These are phyloP conservation scores for Theobroma grandiflorum DNA, from an alignment of 441 rosid genomes.

Conservation along the genomic window DNA sequence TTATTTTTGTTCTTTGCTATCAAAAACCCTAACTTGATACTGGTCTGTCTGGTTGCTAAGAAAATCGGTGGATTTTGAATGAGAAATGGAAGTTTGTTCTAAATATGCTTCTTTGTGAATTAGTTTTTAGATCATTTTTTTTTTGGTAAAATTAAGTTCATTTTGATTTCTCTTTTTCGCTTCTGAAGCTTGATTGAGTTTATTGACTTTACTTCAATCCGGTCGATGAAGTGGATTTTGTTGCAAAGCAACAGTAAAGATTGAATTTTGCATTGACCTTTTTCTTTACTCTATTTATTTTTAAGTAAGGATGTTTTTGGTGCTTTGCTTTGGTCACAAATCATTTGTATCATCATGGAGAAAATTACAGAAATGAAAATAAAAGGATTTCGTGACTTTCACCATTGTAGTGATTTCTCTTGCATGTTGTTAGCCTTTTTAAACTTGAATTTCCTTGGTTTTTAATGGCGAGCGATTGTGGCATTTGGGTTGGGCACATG, in stretches of 20 bases:
- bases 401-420: not conserved
- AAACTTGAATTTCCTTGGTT: not conserved
- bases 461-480: not conserved
- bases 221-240: not conserved
- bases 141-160: not conserved
- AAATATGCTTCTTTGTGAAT: not conserved
- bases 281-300: too few species aligned
- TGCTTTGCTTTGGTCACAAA: not conserved
- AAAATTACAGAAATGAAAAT: not conserved
- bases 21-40: constrained; percentile 49
- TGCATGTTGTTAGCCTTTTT: not conserved
- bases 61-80: constrained; percentile 9
- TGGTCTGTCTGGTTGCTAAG: constrained; percentile 33
- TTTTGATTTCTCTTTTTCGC: not conserved
- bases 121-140: not conserved
- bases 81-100: constrained; percentile 19
- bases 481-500: not conserved
- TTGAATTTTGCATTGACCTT: not conserved
- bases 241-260: constrained; percentile 2
- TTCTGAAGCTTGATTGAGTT: constrained; percentile 15
- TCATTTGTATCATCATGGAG: not conserved
- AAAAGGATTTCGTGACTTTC: not conserved
- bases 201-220: not conserved
- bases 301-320: not conserved
- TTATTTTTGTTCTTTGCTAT: constrained; percentile 18